Percentiles rank a stretch among this genome's conserved stretches.
These are phyloP conservation scores for Nemania diffusa DNA, from an alignment of 2,329 filamentous ascomycete species.

Conservation along the genomic window DNA sequence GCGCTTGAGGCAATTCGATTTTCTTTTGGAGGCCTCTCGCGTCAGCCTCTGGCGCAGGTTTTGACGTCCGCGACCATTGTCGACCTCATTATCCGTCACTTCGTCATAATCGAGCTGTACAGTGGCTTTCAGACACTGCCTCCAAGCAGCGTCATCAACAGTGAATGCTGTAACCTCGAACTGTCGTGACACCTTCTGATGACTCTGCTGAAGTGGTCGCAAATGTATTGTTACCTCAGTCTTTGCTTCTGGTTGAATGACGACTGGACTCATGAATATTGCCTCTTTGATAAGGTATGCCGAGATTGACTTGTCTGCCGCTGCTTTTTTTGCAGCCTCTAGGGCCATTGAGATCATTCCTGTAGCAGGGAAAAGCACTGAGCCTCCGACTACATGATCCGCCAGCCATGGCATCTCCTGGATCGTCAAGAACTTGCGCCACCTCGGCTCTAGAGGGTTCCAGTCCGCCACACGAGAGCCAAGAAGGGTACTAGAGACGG, in stretches of 20 bases:
- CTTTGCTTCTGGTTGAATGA: too few species aligned
- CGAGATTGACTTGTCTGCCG: slow-evolving; percentile 20
- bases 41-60: too few species aligned
- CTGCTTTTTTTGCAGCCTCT: slow-evolving; percentile 47
- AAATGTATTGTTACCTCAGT: too few species aligned
- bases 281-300: slow-evolving; percentile 26
- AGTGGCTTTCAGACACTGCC: too few species aligned
- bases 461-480: slow-evolving; percentile 38
- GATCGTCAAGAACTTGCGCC: slow-evolving; percentile 56
- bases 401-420: slow-evolving; percentile 56
- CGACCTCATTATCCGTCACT: too few species aligned
- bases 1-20: too few species aligned
- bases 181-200: too few species aligned
- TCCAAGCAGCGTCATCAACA: not conserved
- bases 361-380: slow-evolving; percentile 46
- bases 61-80: too few species aligned
- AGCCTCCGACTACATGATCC: slow-evolving; percentile 53
- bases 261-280: slow-evolving; percentile 23
- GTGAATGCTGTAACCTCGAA: not conserved
- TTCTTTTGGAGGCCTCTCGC: too few species aligned
- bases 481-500: slow-evolving; percentile 44
- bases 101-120: too few species aligned
- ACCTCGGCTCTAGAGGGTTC: slow-evolving; percentile 44
- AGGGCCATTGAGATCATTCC: slow-evolving; percentile 50
- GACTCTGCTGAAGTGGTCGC: too few species aligned